A percentile compares a stretch with the other conserved stretches of the same genome.
Conservation (phyloP, 768 basidiomycete species). For the Boletus rufocinnamomeus region DNA sequence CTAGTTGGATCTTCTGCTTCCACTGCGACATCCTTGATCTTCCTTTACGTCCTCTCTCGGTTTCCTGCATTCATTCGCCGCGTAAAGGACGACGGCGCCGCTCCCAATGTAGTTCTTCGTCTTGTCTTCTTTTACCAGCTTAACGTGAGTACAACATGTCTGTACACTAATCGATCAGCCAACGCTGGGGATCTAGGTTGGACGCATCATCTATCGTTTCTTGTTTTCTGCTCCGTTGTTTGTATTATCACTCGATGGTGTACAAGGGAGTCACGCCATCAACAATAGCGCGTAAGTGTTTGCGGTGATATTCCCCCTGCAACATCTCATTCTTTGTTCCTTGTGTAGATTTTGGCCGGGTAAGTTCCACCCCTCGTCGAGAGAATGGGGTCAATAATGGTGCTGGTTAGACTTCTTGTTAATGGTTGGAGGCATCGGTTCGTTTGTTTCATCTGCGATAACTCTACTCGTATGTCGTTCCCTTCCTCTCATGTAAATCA, state of each 20-base stretch:
- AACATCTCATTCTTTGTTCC: slow-evolving; percentile 1
- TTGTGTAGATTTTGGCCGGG: slow-evolving; percentile 58
- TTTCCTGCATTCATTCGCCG: slow-evolving; percentile 72
- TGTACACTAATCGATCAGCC: neutral
- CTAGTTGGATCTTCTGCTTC: slow-evolving; percentile 68
- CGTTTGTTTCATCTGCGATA: slow-evolving; percentile 77
- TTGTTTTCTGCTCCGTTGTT: slow-evolving; percentile 70
- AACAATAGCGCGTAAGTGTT: slow-evolving; percentile 56
- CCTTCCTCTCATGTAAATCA: neutral
- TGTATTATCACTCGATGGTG: slow-evolving; percentile 64
- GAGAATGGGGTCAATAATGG: neutral
- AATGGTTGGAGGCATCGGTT: slow-evolving; percentile 72
- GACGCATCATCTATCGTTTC: slow-evolving; percentile 76
- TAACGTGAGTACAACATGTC: slow-evolving; percentile 54
- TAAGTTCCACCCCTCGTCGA: slow-evolving; percentile 32
- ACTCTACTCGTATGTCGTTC: slow-evolving; percentile 64
- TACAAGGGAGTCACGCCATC: slow-evolving; percentile 51
- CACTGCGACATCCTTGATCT: slow-evolving; percentile 65
- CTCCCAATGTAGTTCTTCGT: slow-evolving; percentile 71
- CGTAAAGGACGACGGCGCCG: slow-evolving; percentile 73
- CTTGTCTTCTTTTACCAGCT: slow-evolving; percentile 75
- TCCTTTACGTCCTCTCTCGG: slow-evolving; percentile 67
- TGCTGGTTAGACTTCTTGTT: slow-evolving; percentile 58
- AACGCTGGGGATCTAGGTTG: slow-evolving; percentile 43
- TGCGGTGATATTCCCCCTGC: neutral